phyloP scores from a whole-genome alignment of 139 green algal genomes.

The Coelastrella sp. region DNA sequence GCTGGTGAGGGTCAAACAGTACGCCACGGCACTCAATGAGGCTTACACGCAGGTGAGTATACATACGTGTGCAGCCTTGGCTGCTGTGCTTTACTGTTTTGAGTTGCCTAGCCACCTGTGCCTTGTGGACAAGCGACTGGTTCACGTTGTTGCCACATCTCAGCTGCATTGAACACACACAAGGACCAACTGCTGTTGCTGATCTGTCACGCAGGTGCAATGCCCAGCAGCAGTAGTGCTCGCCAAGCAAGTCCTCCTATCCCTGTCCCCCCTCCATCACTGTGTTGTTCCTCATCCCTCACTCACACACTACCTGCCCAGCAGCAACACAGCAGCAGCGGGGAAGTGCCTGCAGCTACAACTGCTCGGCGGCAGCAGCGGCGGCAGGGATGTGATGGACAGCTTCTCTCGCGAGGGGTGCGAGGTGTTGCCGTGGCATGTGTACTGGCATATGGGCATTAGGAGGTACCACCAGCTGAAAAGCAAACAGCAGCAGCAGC shows the following conservation, averaged over 20 bases:
- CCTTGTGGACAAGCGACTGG: no score
- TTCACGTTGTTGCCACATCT: no score
- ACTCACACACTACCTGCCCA: background rate
- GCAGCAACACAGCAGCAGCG: background rate
- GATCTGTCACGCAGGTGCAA: background rate
- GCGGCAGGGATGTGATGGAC: background rate
- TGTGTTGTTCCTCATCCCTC: background rate
- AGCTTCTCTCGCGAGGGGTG: background rate
- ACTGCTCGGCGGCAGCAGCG: no score
- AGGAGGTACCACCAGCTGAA: background rate
- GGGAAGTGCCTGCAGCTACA: no score
- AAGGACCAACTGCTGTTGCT: background rate
- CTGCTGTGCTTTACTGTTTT: background rate
- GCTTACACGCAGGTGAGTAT: background rate
- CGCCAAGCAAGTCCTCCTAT: background rate
- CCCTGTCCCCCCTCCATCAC: background rate
- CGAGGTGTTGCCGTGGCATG: background rate
- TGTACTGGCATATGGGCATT: slow-evolving; percentile 17
- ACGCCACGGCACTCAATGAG: background rate
- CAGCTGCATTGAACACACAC: no score
- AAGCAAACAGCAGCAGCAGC: background rate
- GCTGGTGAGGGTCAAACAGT: background rate
- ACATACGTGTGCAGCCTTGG: background rate
- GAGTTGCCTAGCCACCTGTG: background rate
- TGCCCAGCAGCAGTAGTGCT: background rate